Evolutionary conservation across 1,139 yeast species (phyloP).

Genomic region (Debaryomycetaceae sp.): DNA sequence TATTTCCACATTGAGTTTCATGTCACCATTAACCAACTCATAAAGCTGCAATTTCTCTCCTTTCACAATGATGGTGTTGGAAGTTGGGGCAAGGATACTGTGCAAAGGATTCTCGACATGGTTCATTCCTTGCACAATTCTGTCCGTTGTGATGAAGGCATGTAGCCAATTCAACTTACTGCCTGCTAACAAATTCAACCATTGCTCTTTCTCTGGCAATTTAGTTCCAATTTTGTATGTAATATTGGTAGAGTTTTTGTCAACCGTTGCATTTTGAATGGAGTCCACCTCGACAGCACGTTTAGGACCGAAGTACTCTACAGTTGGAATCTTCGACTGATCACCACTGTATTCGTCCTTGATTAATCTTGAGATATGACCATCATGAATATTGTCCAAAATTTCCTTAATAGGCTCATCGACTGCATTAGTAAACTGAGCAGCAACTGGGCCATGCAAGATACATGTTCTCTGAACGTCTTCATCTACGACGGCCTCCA

Average conservation of each 20-base stretch:
- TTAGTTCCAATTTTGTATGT: slow-evolving; percentile 38
- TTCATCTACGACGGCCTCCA: slow-evolving; percentile 92
- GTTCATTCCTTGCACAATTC: slow-evolving; percentile 81
- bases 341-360: slow-evolving; percentile 71
- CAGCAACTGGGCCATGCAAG: slow-evolving; percentile 98
- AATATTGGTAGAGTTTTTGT: slow-evolving; percentile 28
- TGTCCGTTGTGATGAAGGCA: slow-evolving; percentile 76
- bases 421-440: slow-evolving; percentile 80
- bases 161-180: slow-evolving; percentile 80
- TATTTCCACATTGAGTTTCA: slow-evolving; percentile 66
- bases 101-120: slow-evolving; percentile 78
- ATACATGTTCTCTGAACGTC: slow-evolving; percentile 99
- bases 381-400: slow-evolving; percentile 84
- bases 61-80: slow-evolving; percentile 64
- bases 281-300: slow-evolving; percentile 31
- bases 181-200: slow-evolving; percentile 87
- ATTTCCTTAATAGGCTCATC: slow-evolving; percentile 92
- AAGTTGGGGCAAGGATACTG: slow-evolving; percentile 74
- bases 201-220: slow-evolving; percentile 50
- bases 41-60: slow-evolving; percentile 55
- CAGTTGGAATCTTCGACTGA: slow-evolving; percentile 69
- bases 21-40: slow-evolving; percentile 73
- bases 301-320: slow-evolving; percentile 84
- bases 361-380: slow-evolving; percentile 72
- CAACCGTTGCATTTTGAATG: slow-evolving; percentile 30